Conservation (phyloP, 1,284 basidiomycete genomes). For the Ganoderma lucidum region DNA sequence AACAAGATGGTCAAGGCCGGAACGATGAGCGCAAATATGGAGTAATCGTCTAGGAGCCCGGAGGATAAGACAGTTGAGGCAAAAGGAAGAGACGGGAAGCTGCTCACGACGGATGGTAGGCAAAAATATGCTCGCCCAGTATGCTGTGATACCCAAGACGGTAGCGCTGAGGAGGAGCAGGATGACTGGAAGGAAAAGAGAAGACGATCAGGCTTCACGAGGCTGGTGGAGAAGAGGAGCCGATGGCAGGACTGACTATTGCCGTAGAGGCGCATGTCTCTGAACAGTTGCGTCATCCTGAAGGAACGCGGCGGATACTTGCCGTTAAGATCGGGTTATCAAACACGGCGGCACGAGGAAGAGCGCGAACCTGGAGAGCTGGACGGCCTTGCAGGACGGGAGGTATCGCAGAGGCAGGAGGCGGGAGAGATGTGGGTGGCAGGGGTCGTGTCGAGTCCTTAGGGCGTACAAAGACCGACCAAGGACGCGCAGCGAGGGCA, state of each 20-base stretch:
- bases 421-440: conserved; percentile 8
- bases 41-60: conserved; percentile 62
- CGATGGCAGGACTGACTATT: conserved; percentile 33
- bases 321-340: neutral
- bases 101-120: conserved; percentile 67
- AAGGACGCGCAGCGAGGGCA: conserved; percentile 16
- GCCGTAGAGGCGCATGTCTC: conserved; percentile 43
- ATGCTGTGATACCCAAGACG: conserved; percentile 71
- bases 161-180: conserved; percentile 68
- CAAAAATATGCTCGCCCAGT: conserved; percentile 72
- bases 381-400: neutral
- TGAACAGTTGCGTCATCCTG: conserved; percentile 45
- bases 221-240: conserved; percentile 7
- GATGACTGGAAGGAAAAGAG: conserved; percentile 48
- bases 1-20: conserved; percentile 68
- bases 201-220: conserved; percentile 15
- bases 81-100: conserved; percentile 2
- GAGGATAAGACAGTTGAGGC: neutral
- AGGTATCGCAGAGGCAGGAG: neutral
- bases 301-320: neutral
- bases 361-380: conserved; percentile 20
- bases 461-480: conserved; percentile 13
- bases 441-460: conserved; percentile 17
- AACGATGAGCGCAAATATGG: conserved; percentile 70
- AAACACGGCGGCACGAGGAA: conserved; percentile 4